These are phyloP conservation scores for Tilletia setariae DNA, from an alignment of 1,284 basidiomycete species.

Conservation along the genomic window DNA sequence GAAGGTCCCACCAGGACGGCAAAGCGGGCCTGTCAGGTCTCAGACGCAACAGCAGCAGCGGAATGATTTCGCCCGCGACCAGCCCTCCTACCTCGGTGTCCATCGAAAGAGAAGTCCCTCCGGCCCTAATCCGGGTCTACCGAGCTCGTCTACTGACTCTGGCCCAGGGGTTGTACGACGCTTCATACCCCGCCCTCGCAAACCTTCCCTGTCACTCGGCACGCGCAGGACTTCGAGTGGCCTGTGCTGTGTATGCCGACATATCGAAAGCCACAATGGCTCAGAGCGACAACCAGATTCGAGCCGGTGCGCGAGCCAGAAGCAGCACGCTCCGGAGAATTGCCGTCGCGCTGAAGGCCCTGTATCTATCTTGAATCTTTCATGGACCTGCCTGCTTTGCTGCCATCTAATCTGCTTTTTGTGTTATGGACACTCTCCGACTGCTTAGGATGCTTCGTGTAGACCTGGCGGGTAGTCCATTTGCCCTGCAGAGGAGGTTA, in stretches of 20 bases:
- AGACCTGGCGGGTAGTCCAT: no score
- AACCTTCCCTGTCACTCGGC: slow-evolving; percentile 36
- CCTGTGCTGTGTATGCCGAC: slow-evolving; percentile 40
- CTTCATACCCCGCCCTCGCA: slow-evolving; percentile 31
- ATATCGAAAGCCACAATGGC: slow-evolving; percentile 31
- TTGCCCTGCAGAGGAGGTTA: no score
- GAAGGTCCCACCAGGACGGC: slow-evolving; percentile 15
- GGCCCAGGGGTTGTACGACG: slow-evolving; percentile 29
- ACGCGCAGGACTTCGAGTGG: slow-evolving; percentile 35
- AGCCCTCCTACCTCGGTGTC: background rate
- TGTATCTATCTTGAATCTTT: background rate
- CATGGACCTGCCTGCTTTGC: no score
- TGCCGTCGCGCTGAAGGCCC: background rate
- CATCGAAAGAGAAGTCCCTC: slow-evolving; percentile 16
- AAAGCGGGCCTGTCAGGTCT: slow-evolving; percentile 14
- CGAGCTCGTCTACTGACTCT: slow-evolving; percentile 28
- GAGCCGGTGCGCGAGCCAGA: slow-evolving; percentile 18
- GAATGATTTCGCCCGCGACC: background rate
- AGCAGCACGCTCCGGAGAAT: background rate
- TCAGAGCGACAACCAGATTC: slow-evolving; percentile 25
- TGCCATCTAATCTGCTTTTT: no score
- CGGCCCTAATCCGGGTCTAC: slow-evolving; percentile 29
- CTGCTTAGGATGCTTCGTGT: no score
- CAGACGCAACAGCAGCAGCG: background rate
- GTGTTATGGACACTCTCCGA: no score